Conservation (phyloP, 2,329 filamentous ascomycete species). For the Aspergillus fumigatus region DNA sequence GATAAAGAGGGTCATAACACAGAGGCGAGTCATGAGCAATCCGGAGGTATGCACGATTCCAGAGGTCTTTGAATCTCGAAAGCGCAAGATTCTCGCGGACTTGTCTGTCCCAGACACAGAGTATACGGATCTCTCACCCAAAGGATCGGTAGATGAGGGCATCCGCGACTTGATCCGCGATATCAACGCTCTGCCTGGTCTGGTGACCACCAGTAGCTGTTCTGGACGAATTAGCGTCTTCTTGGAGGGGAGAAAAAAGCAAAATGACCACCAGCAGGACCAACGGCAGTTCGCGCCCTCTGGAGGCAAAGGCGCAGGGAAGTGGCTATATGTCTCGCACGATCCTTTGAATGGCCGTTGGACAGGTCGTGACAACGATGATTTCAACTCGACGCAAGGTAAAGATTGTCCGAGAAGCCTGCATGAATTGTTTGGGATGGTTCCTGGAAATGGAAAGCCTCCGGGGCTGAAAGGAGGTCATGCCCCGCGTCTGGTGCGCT, state of each 20-base stretch:
- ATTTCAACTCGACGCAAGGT: slow-evolving; percentile 9
- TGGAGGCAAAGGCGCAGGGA: slow-evolving; percentile 79
- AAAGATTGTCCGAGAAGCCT: slow-evolving; percentile 26
- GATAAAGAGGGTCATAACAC: slow-evolving; percentile 3
- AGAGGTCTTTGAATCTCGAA: slow-evolving; percentile 55
- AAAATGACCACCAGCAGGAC: slow-evolving; percentile 12
- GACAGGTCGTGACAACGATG: background rate
- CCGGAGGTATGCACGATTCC: slow-evolving; percentile 17
- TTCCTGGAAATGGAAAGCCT: slow-evolving; percentile 27
- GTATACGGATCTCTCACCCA: slow-evolving; percentile 82
- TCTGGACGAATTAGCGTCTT: slow-evolving; percentile 84
- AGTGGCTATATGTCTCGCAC: slow-evolving; percentile 87
- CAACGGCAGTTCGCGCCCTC: slow-evolving; percentile 51
- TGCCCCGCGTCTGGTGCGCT: slow-evolving; percentile 57
- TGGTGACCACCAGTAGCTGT: slow-evolving; percentile 91
- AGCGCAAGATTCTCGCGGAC: slow-evolving; percentile 66
- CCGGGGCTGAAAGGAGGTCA: slow-evolving; percentile 43
- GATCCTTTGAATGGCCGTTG: slow-evolving; percentile 52
- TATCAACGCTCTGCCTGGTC: slow-evolving; percentile 69
- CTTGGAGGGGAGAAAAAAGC: slow-evolving; percentile 65
- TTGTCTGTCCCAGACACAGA: slow-evolving; percentile 64
- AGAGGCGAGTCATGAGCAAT: slow-evolving; percentile 2
- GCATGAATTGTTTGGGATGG: slow-evolving; percentile 42
- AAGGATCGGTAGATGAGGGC: slow-evolving; percentile 76
- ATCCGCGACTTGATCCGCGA: slow-evolving; percentile 73